Base-by-base conservation (phyloP, 257 asterid genomes). In the Jaltomata sinuosa region DNA sequence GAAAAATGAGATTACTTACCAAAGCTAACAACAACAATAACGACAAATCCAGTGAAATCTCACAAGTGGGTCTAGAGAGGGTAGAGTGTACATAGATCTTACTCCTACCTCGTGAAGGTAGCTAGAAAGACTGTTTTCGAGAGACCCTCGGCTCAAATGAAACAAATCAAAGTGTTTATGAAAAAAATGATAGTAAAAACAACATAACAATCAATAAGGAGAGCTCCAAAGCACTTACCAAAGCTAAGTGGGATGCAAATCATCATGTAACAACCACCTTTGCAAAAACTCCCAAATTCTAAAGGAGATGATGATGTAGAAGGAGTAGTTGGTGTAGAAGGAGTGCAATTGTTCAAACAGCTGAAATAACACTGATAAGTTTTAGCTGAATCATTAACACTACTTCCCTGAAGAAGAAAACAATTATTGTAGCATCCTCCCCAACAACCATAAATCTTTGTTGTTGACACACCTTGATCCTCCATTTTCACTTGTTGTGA, bases 261-360 rank as follows among this genome's bases (percentile, higher is more conserved):
- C 15, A 84, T 38, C 42, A 90, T 31, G 16, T 89, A 84, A 74
- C 95, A 91, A 38, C 94, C 95, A 82, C 91, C 47, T 82, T 88
- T 88, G 36, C 95, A 92, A 32, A 88, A 87, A 80, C 84, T 69
- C 61, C 49, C 86, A 84, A 40, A 86, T 81, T 87, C 89, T 0
- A 79, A 22, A 18, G 83, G 18, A 12, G 91, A 77, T 32, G 49
- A 8, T 34, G 77, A 4, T 34, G 27, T 12, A 82, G 94, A 87
- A 45, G 80, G 12, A 55, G 76, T 62, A 22, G 54, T 6, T 38
- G 42, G 3, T 8, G 42, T 31, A 64, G 83, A 19, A 15, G 92
- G 7, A 25, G 57, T 27, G 61, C 84, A 82, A n/a, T 67, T 64
- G 47, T 32, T 82, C 59, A 82, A 67, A 52, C 84, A 82, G 8